A percentile compares a stretch with the other conserved stretches of the same genome.
phyloP scores from a whole-genome alignment of 2,329 filamentous ascomycete genomes.

The Penicillium thymicola region DNA sequence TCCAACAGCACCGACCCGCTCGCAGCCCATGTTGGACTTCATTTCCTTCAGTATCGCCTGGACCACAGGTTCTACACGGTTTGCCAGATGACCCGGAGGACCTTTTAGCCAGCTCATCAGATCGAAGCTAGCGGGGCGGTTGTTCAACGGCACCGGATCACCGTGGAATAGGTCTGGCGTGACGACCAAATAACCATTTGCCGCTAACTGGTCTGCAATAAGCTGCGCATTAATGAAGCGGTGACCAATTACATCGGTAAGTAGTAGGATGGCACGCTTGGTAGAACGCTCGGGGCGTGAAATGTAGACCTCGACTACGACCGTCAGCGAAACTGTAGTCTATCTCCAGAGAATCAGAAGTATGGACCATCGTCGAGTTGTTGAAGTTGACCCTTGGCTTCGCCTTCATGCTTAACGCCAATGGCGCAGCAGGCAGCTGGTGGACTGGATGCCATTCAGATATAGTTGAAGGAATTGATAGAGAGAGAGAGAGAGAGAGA shows the following conservation, averaged over 20 bases:
- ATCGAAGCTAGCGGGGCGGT: constrained; percentile 14
- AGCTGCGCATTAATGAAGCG: constrained; percentile 21
- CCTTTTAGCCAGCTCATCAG: constrained; percentile 20
- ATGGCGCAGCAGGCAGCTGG: constrained; percentile 16
- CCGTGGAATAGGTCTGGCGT: constrained; percentile 23
- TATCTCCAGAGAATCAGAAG: background rate
- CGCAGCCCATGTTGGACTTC: constrained; percentile 12
- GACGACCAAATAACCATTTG: constrained; percentile 20
- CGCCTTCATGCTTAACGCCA: constrained; percentile 18
- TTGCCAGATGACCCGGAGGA: constrained; percentile 14
- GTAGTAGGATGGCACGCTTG: constrained; percentile 15
- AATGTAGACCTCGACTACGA: constrained; percentile 17
- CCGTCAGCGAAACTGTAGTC: background rate
- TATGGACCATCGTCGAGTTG: constrained; percentile 16
- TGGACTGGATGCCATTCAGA: constrained; percentile 17
- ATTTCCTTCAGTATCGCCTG: constrained; percentile 17
- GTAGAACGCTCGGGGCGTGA: constrained; percentile 6
- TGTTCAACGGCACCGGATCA: constrained; percentile 17
- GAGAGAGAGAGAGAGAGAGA: too few relatives aligned
- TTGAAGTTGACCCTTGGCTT: constrained; percentile 14
- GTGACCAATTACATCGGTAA: constrained; percentile 21
- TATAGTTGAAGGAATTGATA: background rate
- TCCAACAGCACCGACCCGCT: constrained; percentile 17
- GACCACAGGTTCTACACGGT: constrained; percentile 18
- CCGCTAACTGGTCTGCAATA: constrained; percentile 20